Percentiles rank a stretch among this genome's conserved stretches.
Conservation (phyloP, 1,139 yeast species). For the Diutina scorzettiae region DNA sequence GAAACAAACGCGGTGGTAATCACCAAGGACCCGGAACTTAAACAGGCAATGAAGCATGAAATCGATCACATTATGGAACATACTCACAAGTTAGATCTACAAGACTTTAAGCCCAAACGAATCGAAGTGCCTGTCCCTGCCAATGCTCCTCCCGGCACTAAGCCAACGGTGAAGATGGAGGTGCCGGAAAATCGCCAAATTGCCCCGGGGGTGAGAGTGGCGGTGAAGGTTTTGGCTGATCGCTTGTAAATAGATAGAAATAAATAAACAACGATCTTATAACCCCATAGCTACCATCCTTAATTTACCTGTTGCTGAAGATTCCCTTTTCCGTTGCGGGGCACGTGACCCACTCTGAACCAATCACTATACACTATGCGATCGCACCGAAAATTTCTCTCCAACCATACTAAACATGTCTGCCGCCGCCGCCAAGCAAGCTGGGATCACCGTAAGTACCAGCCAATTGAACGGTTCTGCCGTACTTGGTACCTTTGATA, state of each 20-base stretch:
- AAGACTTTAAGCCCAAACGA: conserved; percentile 43
- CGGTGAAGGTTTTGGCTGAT: conserved; percentile 38
- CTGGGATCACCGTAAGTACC: conserved; percentile 5
- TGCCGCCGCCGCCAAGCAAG: conserved; percentile 6
- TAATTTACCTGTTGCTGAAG: no score
- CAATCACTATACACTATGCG: not conserved
- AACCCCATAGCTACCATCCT: no score
- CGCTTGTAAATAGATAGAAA: not conserved
- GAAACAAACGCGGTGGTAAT: conserved; percentile 77
- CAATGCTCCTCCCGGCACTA: not conserved
- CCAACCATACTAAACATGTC: not conserved
- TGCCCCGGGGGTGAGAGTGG: conserved; percentile 47
- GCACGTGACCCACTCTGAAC: no score
- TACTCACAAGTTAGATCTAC: conserved; percentile 26
- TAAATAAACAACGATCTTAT: no score
- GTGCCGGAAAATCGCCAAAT: conserved; percentile 47
- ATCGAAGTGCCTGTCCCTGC: conserved; percentile 7
- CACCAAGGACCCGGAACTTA: conserved; percentile 55
- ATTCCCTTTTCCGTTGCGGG: no score
- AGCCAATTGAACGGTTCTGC: no score
- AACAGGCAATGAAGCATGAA: conserved; percentile 47
- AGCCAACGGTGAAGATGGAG: conserved; percentile 10
- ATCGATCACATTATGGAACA: conserved; percentile 45
- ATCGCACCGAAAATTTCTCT: conserved; percentile 1
- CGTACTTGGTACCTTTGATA: no score